Percentiles rank a stretch among this genome's conserved stretches.
Conservation (phyloP, 2,329 filamentous ascomycete species). For the Ilyonectria robusta region DNA sequence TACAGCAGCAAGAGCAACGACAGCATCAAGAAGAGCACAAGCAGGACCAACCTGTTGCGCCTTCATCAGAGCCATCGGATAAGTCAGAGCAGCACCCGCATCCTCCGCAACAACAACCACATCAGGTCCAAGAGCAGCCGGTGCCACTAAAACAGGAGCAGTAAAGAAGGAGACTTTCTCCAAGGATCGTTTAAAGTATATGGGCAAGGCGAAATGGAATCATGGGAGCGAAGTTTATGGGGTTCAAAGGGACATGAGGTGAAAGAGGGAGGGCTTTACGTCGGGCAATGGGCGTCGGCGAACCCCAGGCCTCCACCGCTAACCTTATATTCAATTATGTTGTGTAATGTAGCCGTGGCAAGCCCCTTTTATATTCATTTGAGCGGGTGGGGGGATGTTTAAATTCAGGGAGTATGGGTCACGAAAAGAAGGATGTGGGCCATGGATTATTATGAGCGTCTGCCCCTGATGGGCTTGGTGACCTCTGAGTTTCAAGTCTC, state of each 20-base stretch:
- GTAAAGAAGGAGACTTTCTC: constrained; percentile 8
- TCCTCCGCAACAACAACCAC: constrained; percentile 22
- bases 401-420: constrained; percentile 41
- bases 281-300: constrained; percentile 29
- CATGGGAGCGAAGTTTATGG: constrained; percentile 29
- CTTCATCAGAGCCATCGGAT: constrained; percentile 11
- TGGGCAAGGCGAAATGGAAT: constrained; percentile 15
- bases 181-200: constrained; percentile 17
- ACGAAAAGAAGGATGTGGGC: constrained; percentile 34
- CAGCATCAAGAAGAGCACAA: constrained; percentile 18
- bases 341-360: constrained; percentile 44
- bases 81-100: constrained; percentile 7
- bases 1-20: constrained; percentile 12
- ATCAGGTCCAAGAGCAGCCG: constrained; percentile 10
- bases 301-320: constrained; percentile 20
- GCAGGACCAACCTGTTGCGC: constrained; percentile 22
- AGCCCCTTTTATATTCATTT: constrained; percentile 35
- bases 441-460: constrained; percentile 12
- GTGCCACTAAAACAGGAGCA: constrained; percentile 27
- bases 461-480: background rate
- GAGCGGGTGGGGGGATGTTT: constrained; percentile 40
- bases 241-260: constrained; percentile 28
- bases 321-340: constrained; percentile 43
- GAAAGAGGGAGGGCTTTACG: constrained; percentile 31
- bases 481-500: background rate